Evolutionary conservation across 2,329 filamentous ascomycete genomes (phyloP).

Genomic region (Aureobasidium sp.): DNA sequence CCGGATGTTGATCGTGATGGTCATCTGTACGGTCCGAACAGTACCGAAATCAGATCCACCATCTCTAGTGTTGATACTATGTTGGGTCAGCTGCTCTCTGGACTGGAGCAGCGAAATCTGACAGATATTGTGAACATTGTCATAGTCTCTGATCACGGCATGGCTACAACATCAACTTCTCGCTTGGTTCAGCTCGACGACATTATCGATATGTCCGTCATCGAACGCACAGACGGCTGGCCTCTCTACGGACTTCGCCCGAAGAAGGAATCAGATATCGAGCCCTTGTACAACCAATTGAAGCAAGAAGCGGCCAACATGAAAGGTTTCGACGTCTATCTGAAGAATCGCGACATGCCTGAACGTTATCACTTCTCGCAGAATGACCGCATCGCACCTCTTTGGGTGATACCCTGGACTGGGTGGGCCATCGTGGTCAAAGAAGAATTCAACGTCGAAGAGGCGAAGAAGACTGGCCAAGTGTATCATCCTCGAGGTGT

Average conservation of each 20-base stretch:
- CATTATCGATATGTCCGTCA: constrained; percentile 65
- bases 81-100: constrained; percentile 67
- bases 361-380: constrained; percentile 83
- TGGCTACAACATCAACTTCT: constrained; percentile 81
- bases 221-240: constrained; percentile 89
- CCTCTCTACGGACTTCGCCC: constrained; percentile 83
- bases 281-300: constrained; percentile 55
- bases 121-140: constrained; percentile 88
- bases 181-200: constrained; percentile 86
- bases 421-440: constrained; percentile 87
- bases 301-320: constrained; percentile 52
- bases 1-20: constrained; percentile 85
- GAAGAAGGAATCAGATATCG: constrained; percentile 58
- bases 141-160: constrained; percentile 95
- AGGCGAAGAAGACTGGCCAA: constrained; percentile 54
- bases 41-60: constrained; percentile 74
- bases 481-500: constrained; percentile 75
- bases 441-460: constrained; percentile 65
- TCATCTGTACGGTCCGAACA: constrained; percentile 86
- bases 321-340: constrained; percentile 75
- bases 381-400: constrained; percentile 81
- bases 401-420: constrained; percentile 88
- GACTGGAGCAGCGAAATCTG: constrained; percentile 72
- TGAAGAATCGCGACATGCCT: constrained; percentile 81
- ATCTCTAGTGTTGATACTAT: constrained; percentile 76